Base-by-base conservation (phyloP, 768 basidiomycete genomes). In the Butyriboletus loyo region DNA sequence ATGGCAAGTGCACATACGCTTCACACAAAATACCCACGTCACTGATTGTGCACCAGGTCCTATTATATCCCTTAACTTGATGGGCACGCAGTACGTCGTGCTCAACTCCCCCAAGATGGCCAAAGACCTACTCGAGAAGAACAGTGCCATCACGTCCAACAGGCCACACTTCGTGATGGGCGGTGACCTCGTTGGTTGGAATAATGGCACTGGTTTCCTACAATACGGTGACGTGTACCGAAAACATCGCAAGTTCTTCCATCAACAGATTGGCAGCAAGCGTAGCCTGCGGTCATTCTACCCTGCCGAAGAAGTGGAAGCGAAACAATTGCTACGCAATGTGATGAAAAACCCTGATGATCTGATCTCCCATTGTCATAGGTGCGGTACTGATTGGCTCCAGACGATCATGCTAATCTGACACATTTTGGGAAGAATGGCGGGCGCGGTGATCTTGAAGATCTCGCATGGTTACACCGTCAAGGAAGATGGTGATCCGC, bases 21-120 rank as follows among this genome's bases (percentile, higher is more conserved):
- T 30, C 40, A 51, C 19, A 17, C 27, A n/a, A n/a, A 53, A 22
- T 34, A 19, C 5, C 6, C 4, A 3, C 17, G 1, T 44, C 9
- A 13, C 9, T 50, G 4, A 52, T 31, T 3, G 54, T 76, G 43
- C 59, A 1, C 15, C 34, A 63, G 61, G 61, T 7, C 41, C 24
- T 10, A 39, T 60, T 9, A 31, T 51, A 0, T 52, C 43, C 19
- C 2, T 58, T 27, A 41, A 35, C 21, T 55, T 78, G 35, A 65
- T 81, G 44, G 73, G 76, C 30, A 73, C 74, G 41, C 71, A 70
- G 7, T 72, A 80, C 62, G 54, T 84, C 42, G 68, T 83, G 52
- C 65, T 84, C 38, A 81, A 77, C 64, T 73, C 72, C 57, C 49
- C 72, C 54, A 68, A 77, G 54, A 72, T 70, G 0, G n/a, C 24